Evolutionary conservation across 2,329 filamentous ascomycete species (phyloP).

Genomic region (Leptodontidium sp.): DNA sequence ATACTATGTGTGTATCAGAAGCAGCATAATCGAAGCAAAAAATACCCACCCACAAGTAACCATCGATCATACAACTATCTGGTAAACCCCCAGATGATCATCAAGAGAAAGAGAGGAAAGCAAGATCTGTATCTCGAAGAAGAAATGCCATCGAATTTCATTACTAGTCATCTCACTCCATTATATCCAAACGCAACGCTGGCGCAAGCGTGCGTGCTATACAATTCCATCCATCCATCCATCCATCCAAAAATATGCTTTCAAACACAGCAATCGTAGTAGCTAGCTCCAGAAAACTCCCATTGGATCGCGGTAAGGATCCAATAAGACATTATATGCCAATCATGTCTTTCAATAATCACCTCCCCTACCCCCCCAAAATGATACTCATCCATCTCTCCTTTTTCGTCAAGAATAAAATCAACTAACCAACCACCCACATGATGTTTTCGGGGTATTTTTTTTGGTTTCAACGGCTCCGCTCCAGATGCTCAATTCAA

Average conservation of each 20-base stretch:
- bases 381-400: neutral
- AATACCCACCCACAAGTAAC: neutral
- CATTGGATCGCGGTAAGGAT: neutral
- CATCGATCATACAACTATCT: no score
- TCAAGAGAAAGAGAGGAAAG: no score
- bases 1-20: neutral
- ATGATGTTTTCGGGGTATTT: constrained; percentile 18
- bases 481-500: constrained; percentile 15
- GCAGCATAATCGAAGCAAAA: constrained; percentile 4
- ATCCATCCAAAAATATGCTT: constrained; percentile 2
- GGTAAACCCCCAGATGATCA: no score
- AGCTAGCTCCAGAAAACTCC: constrained; percentile 6
- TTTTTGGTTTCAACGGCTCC: constrained; percentile 3
- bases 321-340: constrained; percentile 10
- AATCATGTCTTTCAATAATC: neutral
- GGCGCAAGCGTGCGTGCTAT: constrained; percentile 8
- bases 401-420: neutral
- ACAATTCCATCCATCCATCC: constrained; percentile 9
- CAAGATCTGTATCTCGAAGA: neutral
- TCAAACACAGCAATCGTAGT: neutral
- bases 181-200: constrained; percentile 19
- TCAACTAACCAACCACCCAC: constrained; percentile 1
- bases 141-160: constrained; percentile 20
- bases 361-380: neutral
- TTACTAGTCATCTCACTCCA: constrained; percentile 20